Conservation (phyloP, 1,139 yeast genomes). For the Zygoascus sp. region DNA sequence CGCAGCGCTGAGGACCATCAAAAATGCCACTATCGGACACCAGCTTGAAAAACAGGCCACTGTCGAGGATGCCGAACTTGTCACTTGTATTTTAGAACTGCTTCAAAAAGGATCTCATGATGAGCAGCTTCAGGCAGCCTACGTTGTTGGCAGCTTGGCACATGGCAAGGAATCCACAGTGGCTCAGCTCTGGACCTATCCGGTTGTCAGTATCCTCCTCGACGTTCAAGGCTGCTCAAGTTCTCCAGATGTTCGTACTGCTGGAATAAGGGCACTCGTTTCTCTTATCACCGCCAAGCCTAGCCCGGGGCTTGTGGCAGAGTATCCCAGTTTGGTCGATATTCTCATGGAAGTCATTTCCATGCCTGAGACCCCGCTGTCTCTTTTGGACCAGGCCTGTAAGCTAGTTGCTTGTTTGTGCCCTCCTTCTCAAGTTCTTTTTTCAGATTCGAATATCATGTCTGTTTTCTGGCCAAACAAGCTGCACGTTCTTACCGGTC, state of each 20-base stretch:
- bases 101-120: constrained; percentile 23
- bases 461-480: neutral
- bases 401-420: constrained; percentile 26
- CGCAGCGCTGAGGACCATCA: constrained; percentile 27
- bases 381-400: constrained; percentile 25
- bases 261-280: constrained; percentile 28
- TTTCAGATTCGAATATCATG: neutral
- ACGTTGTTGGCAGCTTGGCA: constrained; percentile 34
- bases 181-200: constrained; percentile 21
- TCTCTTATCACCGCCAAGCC: constrained; percentile 26
- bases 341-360: constrained; percentile 20
- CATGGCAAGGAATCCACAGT: constrained; percentile 24
- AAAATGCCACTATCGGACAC: constrained; percentile 37
- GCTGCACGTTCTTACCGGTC: constrained; percentile 17
- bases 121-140: constrained; percentile 30
- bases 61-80: constrained; percentile 26
- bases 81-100: constrained; percentile 27
- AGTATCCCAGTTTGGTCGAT: constrained; percentile 24
- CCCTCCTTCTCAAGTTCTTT: constrained; percentile 16
- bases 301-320: constrained; percentile 20
- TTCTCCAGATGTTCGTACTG: constrained; percentile 22
- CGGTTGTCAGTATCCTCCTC: constrained; percentile 24
- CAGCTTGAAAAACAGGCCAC: constrained; percentile 30
- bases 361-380: constrained; percentile 17
- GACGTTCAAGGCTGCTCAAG: constrained; percentile 16